Percentiles rank a stretch among this genome's conserved stretches.
phyloP scores from a whole-genome alignment of 1,284 basidiomycete species.

The Abortiporus biennis region DNA sequence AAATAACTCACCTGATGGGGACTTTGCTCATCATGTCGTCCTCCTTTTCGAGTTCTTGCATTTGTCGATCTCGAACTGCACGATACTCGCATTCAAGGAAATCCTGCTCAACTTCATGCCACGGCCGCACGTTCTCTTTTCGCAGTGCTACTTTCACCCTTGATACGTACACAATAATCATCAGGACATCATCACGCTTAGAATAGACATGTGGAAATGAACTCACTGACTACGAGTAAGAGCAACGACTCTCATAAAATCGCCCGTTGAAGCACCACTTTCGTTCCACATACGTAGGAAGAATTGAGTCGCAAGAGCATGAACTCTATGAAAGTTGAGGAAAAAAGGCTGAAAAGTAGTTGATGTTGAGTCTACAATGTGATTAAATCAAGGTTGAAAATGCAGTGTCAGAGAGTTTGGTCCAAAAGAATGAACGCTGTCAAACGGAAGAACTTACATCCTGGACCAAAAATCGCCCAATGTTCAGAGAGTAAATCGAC shows the following conservation, averaged over 20 bases:
- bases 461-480: conserved; percentile 77
- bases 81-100: conserved; percentile 86
- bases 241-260: conserved; percentile 80
- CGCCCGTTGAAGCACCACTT: conserved; percentile 74
- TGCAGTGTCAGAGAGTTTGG: not conserved
- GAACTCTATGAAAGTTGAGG: conserved; percentile 81
- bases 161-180: conserved; percentile 24
- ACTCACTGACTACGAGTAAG: conserved; percentile 85
- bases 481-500: conserved; percentile 86
- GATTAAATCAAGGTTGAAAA: not conserved
- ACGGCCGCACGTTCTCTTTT: conserved; percentile 72
- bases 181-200: conserved; percentile 1
- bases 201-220: conserved; percentile 2
- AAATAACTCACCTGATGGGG: conserved; percentile 64
- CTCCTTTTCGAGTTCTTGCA: conserved; percentile 89
- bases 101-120: conserved; percentile 83
- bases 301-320: conserved; percentile 80
- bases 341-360: conserved; percentile 88
- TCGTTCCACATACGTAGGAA: conserved; percentile 96
- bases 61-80: conserved; percentile 84
- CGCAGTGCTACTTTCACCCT: conserved; percentile 75
- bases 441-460: conserved; percentile 43
- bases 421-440: not conserved
- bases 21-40: conserved; percentile 85
- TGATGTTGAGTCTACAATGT: conserved; percentile 61